Percentiles rank a stretch among this genome's conserved stretches.
Conservation (phyloP, 306 rosid species). For the Morella rubra region DNA sequence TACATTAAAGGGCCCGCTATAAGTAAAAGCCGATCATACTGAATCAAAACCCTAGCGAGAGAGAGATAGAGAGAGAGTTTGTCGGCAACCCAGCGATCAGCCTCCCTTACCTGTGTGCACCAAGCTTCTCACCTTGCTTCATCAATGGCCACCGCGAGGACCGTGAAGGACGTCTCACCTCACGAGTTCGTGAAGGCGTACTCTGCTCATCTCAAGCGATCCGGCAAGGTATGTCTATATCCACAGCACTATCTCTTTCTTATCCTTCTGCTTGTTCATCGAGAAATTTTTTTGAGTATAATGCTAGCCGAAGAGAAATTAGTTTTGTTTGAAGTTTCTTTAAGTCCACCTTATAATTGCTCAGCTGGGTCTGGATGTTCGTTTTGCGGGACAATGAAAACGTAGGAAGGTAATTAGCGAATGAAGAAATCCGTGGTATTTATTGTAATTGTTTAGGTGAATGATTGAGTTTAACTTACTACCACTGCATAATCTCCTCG, state of each 20-base stretch:
- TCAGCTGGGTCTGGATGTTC: no score
- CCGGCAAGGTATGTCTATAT: constrained; percentile 44
- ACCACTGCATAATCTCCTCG: no score
- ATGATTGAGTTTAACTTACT: no score
- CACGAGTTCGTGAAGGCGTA: constrained; percentile 78
- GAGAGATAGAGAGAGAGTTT: not conserved
- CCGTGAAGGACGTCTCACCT: constrained; percentile 71
- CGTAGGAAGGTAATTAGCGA: no score
- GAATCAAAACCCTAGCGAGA: not conserved
- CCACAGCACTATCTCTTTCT: not conserved
- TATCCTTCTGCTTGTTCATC: no score
- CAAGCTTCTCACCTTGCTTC: not conserved
- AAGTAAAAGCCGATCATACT: not conserved
- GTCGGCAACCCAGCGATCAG: not conserved
- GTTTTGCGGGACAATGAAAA: no score
- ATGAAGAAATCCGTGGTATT: no score
- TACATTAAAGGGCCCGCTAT: not conserved
- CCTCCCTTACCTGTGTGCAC: not conserved
- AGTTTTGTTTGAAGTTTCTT: no score
- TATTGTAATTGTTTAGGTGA: no score
- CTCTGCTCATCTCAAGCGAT: constrained; percentile 65
- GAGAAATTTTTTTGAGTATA: no score
- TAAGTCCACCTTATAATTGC: no score
- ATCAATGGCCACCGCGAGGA: constrained; percentile 43
- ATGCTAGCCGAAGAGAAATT: no score